Evolutionary conservation across 2,329 filamentous ascomycete species (phyloP).

Genomic region (Grosmannia huntii): DNA sequence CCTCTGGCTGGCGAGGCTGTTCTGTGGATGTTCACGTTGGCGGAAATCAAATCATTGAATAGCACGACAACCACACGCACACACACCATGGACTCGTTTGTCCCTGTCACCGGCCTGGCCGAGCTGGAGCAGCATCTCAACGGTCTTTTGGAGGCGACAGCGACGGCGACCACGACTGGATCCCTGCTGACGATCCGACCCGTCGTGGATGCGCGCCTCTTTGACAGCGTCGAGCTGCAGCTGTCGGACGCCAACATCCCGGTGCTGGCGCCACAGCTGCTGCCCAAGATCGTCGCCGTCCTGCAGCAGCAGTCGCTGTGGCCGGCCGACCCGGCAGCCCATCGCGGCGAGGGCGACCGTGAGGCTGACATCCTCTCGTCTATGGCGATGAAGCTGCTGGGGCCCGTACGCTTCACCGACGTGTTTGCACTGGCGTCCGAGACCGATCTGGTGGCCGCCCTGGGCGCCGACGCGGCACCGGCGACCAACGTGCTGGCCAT

Average conservation of each 20-base stretch:
- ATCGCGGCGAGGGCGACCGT: not conserved
- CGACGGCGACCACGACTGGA: conserved; percentile 10
- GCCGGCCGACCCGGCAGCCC: conserved; percentile 17
- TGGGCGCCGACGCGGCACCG: conserved; percentile 39
- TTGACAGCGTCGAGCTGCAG: conserved; percentile 47
- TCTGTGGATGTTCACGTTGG: not conserved
- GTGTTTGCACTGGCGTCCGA: conserved; percentile 38
- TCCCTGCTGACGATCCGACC: conserved; percentile 18
- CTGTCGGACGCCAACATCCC: conserved; percentile 44
- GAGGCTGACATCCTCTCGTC: conserved; percentile 31
- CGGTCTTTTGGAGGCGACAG: conserved; percentile 22
- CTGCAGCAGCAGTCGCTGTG: conserved; percentile 38
- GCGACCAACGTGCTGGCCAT: conserved; percentile 47
- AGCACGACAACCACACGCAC: not conserved
- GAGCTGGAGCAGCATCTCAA: conserved; percentile 43
- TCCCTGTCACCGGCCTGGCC: conserved; percentile 37
- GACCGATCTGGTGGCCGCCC: conserved; percentile 35
- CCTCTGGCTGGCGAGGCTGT: not conserved
- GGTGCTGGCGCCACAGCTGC: conserved; percentile 36
- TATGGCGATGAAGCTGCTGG: conserved; percentile 42
- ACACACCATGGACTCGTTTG: conserved; percentile 19
- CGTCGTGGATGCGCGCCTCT: conserved; percentile 33
- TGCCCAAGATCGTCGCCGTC: conserved; percentile 40
- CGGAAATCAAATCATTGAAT: too few relatives aligned
- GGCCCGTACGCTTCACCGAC: conserved; percentile 37